Evolutionary conservation across 371 early-diverging fungal genomes (phyloP).

Genomic region (Rhizopus arrhizus): DNA sequence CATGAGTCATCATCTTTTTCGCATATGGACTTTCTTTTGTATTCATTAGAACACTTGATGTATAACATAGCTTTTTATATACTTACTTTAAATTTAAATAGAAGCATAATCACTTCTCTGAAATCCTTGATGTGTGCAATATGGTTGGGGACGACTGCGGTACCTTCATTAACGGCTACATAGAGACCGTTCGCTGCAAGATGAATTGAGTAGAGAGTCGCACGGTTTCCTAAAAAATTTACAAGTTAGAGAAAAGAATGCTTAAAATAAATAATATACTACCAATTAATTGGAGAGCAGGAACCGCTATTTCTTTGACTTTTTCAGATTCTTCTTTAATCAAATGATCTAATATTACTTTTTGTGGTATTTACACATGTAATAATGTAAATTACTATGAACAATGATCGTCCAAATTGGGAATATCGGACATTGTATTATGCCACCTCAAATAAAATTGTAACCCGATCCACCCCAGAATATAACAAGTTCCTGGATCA

Average conservation of each 20-base stretch:
- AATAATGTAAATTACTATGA: too few relatives aligned
- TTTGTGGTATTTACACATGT: too few relatives aligned
- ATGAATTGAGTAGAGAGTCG: not conserved
- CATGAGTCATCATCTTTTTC: conserved; percentile 11
- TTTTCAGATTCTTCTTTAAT: not conserved
- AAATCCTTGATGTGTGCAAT: not conserved
- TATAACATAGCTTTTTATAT: not conserved
- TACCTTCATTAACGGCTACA: conserved; percentile 1
- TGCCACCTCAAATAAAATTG: too few relatives aligned
- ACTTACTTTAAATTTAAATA: not conserved
- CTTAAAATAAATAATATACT: not conserved
- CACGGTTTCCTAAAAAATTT: not conserved
- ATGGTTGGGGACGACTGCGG: not conserved
- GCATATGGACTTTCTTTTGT: conserved; percentile 2
- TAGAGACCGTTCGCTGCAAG: conserved; percentile 1
- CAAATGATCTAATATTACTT: too few relatives aligned
- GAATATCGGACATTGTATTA: too few relatives aligned
- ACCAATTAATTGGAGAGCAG: conserved; percentile 1
- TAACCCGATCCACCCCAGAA: too few relatives aligned
- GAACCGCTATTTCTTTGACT: not conserved
- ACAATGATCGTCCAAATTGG: too few relatives aligned
- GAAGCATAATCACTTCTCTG: not conserved
- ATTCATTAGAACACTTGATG: not conserved
- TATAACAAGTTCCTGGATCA: too few relatives aligned
- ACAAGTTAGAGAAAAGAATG: conserved; percentile 7